A percentile compares a stretch with the other conserved stretches of the same genome.
These are phyloP conservation scores for Carallia brachiata DNA, from an alignment of 345 rosid genomes.

Conservation along the genomic window DNA sequence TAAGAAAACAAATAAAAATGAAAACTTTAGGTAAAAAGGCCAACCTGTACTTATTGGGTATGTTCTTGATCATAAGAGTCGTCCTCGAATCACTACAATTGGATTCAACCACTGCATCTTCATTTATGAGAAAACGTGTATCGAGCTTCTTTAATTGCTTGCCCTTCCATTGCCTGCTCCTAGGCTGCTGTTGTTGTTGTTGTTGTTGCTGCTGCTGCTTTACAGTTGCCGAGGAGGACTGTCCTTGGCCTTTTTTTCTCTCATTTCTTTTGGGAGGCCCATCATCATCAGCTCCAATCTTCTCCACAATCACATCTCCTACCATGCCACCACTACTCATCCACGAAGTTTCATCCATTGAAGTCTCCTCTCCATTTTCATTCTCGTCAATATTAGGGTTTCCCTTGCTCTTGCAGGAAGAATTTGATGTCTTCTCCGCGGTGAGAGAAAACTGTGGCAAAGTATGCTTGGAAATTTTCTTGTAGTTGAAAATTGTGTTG, in stretches of 20 bases:
- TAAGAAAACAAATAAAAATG: no score
- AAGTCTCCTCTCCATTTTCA: neutral
- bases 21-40: neutral
- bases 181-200: constrained; percentile 31
- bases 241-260: constrained; percentile 34
- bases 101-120: constrained; percentile 47
- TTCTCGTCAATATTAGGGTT: constrained; percentile 27
- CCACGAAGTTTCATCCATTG: constrained; percentile 33
- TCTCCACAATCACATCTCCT: constrained; percentile 14
- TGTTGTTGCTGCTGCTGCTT: constrained; percentile 37
- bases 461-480: constrained; percentile 21
- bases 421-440: no score
- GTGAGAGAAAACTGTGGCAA: neutral
- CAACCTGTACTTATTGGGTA: constrained; percentile 93
- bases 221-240: neutral
- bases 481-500: neutral
- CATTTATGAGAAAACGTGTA: constrained; percentile 55
- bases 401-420: neutral
- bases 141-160: constrained; percentile 44
- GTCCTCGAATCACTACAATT: constrained; percentile 63
- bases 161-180: constrained; percentile 47
- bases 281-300: constrained; percentile 3
- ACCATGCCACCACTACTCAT: constrained; percentile 10
- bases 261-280: constrained; percentile 27
- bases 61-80: constrained; percentile 97